Evolutionary conservation across 2,329 filamentous ascomycete genomes (phyloP).

Genomic region (Albifimbria verrucaria): DNA sequence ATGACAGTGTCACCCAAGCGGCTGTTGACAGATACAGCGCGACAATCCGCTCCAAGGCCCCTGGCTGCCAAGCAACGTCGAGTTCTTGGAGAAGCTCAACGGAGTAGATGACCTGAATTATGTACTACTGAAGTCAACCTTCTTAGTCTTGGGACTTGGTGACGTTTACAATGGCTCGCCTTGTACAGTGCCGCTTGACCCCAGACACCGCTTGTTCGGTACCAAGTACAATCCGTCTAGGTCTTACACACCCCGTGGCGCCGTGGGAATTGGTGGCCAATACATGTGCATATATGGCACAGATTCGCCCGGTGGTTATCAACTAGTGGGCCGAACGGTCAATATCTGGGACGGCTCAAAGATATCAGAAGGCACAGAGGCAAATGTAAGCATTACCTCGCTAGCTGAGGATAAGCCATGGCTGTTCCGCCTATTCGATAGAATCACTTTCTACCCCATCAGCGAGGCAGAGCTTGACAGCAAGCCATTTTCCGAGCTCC

Average conservation of each 20-base stretch:
- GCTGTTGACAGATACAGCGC: constrained; percentile 59
- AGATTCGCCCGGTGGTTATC: constrained; percentile 34
- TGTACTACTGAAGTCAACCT: no score
- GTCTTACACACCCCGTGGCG: constrained; percentile 30
- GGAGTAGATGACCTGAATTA: no score
- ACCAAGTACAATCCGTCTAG: constrained; percentile 36
- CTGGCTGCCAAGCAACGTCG: constrained; percentile 62
- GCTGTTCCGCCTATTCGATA: not conserved
- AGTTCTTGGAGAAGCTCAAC: constrained; percentile 42
- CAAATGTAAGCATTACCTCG: not conserved
- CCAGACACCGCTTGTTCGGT: constrained; percentile 29
- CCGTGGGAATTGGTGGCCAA: constrained; percentile 32
- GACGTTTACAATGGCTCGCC: constrained; percentile 36
- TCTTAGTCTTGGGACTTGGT: constrained; percentile 34
- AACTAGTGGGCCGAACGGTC: constrained; percentile 32
- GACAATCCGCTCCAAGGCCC: constrained; percentile 57
- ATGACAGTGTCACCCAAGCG: constrained; percentile 37
- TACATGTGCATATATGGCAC: constrained; percentile 36
- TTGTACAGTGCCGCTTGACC: constrained; percentile 31
- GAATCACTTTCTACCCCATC: not conserved
- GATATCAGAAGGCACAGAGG: no score
- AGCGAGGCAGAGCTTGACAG: no score
- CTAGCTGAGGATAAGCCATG: not conserved
- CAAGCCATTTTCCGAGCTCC: no score
- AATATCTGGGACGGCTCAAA: constrained; percentile 32